Percentiles rank a stretch among this genome's conserved stretches.
These are phyloP conservation scores for Cicer yamashitae DNA, from an alignment of 306 rosid genomes.

Conservation along the genomic window DNA sequence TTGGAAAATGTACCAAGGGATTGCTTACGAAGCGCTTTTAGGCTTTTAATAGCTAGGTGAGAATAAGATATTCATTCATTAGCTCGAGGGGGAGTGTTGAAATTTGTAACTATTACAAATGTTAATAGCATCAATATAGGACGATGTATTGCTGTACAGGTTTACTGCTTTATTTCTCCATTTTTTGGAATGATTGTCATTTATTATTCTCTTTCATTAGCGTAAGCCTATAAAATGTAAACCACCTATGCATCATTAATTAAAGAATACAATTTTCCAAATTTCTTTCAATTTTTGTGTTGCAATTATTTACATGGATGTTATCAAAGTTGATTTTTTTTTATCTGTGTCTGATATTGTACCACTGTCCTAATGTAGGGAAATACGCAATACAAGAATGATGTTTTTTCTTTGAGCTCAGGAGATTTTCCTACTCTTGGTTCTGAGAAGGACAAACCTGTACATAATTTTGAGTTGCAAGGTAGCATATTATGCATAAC, in stretches of 20 bases:
- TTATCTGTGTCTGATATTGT: constrained; percentile 8
- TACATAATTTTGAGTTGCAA: constrained; percentile 58
- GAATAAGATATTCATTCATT: background rate
- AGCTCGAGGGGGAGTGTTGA: background rate
- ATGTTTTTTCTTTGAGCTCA: constrained; percentile 76
- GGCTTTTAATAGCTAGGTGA: background rate
- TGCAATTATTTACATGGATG: background rate
- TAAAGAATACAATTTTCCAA: background rate
- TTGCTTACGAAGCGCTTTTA: background rate
- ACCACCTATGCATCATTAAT: background rate
- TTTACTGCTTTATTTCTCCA: background rate
- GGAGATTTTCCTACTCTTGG: constrained; percentile 96
- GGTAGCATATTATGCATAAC: constrained; percentile 52
- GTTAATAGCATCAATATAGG: background rate
- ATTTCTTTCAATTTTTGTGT: background rate
- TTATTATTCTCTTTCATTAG: background rate
- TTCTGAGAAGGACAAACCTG: constrained; percentile 74
- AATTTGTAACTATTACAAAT: background rate
- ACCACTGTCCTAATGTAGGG: constrained; percentile 55
- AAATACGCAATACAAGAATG: constrained; percentile 54
- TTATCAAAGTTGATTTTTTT: background rate
- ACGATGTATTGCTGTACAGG: background rate
- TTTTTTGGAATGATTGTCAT: background rate
- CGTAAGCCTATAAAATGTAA: background rate
- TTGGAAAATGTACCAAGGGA: background rate